Base-by-base conservation (phyloP, 352 stramenopile species). In the Blastocystis sp. region DNA sequence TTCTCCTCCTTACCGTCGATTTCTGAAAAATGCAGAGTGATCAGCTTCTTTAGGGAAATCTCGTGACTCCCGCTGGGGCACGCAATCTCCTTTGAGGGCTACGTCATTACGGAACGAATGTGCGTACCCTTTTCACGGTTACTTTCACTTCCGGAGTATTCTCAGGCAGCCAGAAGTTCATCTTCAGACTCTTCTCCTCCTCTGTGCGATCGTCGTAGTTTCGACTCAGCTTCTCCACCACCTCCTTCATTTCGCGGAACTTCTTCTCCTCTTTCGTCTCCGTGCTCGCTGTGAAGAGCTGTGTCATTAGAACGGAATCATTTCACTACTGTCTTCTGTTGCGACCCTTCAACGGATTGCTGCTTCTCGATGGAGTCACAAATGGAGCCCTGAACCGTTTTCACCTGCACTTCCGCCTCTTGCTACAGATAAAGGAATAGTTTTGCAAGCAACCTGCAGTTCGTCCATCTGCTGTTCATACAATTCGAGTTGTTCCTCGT, bases 201-300 rank as follows among this genome's bases (percentile, higher is more conserved):
- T 67, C 74, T n/a, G 74, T 85, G 24, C 74, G 74, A 69, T 85
- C 55, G 45, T 85, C 74, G 60, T 85, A 85, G 21, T 85, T 85
- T 6, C 74, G 50, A 39, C 74, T 85, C 4, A 85, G 37, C 33
- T 85, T 85, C 16, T 85, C 74, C 35, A 85, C 74, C 33, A 69
- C 37, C 13, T 50, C 12, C 45, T 85, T 85, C 74, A 85, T 85
- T 33, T 85, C 35, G 10, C 66, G 65, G 24, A 85, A 50, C 31
- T 85, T 55, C n/a, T 85, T 85, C 16, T 85, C 74, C 39, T 85
- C 74, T 37, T 85, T 85, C 19, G 55, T 85, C 19, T 85, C 74
- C 24, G 41, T 63, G n/a, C 50, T 69, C n/a, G 51, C 55, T 13
- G 59, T 39, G 74, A 70, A 85, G 31, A 85, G 29, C 74, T 85